Evolutionary conservation across 495 filamentous ascomycete genomes (phyloP).

Genomic region (Lasiosphaeria hispida): DNA sequence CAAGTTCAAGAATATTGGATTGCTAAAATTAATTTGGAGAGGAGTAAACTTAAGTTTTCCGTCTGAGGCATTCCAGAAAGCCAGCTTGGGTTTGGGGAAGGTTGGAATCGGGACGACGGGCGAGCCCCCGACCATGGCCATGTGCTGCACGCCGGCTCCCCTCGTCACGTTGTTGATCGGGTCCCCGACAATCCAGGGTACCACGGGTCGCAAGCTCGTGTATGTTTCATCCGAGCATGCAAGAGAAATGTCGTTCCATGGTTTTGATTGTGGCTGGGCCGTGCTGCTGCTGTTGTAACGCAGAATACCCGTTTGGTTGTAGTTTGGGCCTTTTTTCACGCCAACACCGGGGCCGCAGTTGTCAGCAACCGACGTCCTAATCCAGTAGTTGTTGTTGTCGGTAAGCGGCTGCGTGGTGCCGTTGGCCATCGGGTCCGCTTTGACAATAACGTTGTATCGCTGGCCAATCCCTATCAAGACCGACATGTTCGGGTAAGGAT

Average conservation of each 20-base stretch:
- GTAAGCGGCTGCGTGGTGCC: constrained; percentile 56
- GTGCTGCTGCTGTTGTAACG: constrained; percentile 22
- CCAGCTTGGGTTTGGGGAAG: not conserved
- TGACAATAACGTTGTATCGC: constrained; percentile 64
- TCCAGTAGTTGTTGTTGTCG: constrained; percentile 6
- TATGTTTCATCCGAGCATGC: constrained; percentile 20
- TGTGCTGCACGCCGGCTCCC: not conserved
- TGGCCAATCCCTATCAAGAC: constrained; percentile 60
- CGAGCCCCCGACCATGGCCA: not conserved
- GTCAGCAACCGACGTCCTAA: constrained; percentile 18
- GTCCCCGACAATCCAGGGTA: constrained; percentile 20
- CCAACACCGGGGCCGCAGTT: constrained; percentile 40
- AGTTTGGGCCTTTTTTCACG: constrained; percentile 26
- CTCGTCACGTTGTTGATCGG: constrained; percentile 14
- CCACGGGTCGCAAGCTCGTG: constrained; percentile 21
- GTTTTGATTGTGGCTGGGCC: constrained; percentile 28
- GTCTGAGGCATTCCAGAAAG: not conserved
- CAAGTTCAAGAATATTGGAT: constrained; percentile 17
- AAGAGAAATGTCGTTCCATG: constrained; percentile 15
- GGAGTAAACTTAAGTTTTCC: not conserved
- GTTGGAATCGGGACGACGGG: not conserved
- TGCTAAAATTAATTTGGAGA: constrained; percentile 16
- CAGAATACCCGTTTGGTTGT: constrained; percentile 37
- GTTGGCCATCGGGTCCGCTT: constrained; percentile 47
- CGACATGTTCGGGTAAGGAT: constrained; percentile 38